Evolutionary conservation across 345 rosid genomes (phyloP).

Genomic region (Lepidium africanum): DNA sequence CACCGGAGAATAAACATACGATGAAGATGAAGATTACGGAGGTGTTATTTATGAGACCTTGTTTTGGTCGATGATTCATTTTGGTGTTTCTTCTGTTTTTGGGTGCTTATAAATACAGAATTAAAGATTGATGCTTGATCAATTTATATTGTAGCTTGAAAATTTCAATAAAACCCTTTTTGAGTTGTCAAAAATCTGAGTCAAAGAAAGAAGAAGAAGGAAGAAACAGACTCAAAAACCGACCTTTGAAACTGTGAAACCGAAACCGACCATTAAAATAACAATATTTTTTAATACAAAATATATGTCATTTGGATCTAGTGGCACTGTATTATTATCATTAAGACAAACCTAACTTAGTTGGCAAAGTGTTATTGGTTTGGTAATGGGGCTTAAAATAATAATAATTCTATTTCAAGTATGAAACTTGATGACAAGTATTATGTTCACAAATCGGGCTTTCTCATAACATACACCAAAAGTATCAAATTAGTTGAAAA

Average conservation of each 20-base stretch:
- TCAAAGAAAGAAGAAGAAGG: not conserved
- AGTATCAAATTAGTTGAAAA: not conserved
- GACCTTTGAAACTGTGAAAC: conserved; percentile 1
- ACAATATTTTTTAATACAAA: not conserved
- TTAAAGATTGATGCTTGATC: not conserved
- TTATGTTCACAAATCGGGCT: too few relatives aligned
- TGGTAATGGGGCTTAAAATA: not conserved
- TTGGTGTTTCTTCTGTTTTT: not conserved
- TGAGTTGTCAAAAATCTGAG: conserved; percentile 2
- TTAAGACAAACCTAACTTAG: not conserved
- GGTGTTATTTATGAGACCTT: not conserved
- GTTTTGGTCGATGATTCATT: conserved; percentile 3
- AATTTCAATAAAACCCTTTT: not conserved
- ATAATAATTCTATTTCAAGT: not conserved
- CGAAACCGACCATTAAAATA: conserved; percentile 14
- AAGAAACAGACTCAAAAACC: conserved; percentile 12
- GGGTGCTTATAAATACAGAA: not conserved
- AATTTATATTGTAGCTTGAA: not conserved
- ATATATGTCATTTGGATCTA: not conserved
- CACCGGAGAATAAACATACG: conserved; percentile 7
- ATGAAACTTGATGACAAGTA: not conserved
- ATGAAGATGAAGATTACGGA: not conserved
- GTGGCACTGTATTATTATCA: not conserved
- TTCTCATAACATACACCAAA: not conserved
- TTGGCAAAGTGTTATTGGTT: not conserved